Evolutionary conservation across 306 rosid genomes (phyloP).

Genomic region (Neltuma alba): DNA sequence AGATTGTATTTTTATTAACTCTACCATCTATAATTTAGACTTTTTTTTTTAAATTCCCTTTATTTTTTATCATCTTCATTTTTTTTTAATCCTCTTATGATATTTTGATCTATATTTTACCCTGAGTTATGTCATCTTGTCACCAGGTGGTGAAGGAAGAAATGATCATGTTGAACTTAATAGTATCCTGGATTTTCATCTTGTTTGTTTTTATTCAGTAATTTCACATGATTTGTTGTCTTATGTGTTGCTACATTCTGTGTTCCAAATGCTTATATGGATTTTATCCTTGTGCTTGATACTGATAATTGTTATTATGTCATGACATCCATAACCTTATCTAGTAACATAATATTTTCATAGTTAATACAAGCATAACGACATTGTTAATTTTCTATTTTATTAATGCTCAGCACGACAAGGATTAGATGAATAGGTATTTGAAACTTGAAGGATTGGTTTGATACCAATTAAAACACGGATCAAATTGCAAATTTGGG

Average conservation of each 20-base stretch:
- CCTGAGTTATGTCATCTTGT: too few species aligned
- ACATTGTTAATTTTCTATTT: too few species aligned
- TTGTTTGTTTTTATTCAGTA: neutral
- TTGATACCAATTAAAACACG: neutral
- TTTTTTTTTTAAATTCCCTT: too few species aligned
- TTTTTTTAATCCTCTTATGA: too few species aligned
- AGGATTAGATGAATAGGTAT: neutral
- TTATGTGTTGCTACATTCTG: neutral
- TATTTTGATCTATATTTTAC: too few species aligned
- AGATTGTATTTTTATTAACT: neutral
- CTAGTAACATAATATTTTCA: too few species aligned
- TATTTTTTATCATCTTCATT: too few species aligned
- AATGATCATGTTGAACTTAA: conserved; percentile 22
- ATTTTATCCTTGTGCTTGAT: neutral
- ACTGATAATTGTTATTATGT: neutral
- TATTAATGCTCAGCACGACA: neutral
- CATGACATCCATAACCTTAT: too few species aligned
- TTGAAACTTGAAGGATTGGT: neutral
- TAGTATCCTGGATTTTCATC: neutral
- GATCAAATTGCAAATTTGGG: neutral
- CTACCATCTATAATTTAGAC: neutral
- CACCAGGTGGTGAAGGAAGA: conserved; percentile 1
- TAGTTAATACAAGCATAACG: too few species aligned
- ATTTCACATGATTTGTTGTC: neutral
- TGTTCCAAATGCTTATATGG: neutral